These are phyloP conservation scores for Citrus medica DNA, from an alignment of 345 rosid species.

Conservation along the genomic window DNA sequence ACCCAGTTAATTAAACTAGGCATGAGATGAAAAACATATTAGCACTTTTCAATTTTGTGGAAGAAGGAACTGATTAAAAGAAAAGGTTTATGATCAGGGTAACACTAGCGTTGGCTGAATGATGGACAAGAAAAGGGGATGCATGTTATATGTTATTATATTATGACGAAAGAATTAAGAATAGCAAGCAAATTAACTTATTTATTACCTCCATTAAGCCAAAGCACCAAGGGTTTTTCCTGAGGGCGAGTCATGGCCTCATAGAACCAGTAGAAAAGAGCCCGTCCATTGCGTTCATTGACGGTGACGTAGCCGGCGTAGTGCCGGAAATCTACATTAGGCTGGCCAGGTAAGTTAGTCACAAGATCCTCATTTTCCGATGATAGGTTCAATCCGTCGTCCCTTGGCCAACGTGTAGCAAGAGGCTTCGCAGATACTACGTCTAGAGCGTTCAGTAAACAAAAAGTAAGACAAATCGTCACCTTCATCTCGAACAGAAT, in stretches of 20 bases:
- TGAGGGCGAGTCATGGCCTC: conserved; percentile 58
- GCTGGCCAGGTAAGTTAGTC: conserved; percentile 63
- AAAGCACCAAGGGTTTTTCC: conserved; percentile 73
- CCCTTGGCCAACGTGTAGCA: conserved; percentile 21
- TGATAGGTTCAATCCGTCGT: conserved; percentile 14
- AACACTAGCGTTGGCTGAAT: neutral
- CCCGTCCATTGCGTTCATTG: conserved; percentile 53
- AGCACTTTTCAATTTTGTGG: too few relatives aligned
- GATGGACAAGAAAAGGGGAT: neutral
- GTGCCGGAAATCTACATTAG: conserved; percentile 56
- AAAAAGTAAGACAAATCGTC: conserved; percentile 9
- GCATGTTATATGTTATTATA: neutral
- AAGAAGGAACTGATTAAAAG: too few relatives aligned
- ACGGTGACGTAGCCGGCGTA: conserved; percentile 80
- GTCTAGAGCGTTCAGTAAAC: neutral
- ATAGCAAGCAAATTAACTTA: too few relatives aligned
- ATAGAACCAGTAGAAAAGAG: conserved; percentile 89
- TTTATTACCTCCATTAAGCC: conserved; percentile 92
- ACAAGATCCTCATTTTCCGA: conserved; percentile 44
- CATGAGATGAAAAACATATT: too few relatives aligned
- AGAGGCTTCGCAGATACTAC: conserved; percentile 10
- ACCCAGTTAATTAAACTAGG: too few relatives aligned
- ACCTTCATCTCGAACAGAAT: neutral
- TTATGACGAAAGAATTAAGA: too few relatives aligned
- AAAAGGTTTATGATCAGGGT: too few relatives aligned